phyloP scores from a whole-genome alignment of 768 basidiomycete genomes.

The Phanerochaete carnosa region DNA sequence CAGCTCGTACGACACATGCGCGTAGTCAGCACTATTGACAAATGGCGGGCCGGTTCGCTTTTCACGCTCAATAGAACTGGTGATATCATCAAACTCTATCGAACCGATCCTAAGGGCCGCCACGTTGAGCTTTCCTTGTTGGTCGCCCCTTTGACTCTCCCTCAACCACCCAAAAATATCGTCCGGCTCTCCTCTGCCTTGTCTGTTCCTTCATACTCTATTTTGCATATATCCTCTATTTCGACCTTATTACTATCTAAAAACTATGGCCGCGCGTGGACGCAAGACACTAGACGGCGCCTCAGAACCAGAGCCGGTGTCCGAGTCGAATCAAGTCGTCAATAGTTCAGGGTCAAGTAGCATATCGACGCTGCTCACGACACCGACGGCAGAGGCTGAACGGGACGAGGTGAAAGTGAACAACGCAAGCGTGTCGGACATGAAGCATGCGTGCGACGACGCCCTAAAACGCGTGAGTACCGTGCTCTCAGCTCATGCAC shows the following conservation, averaged over 20 bases:
- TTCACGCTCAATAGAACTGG: not conserved
- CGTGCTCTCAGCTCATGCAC: not conserved
- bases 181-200: not conserved
- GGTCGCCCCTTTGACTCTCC: not conserved
- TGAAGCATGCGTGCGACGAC: slow-evolving; percentile 71
- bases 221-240: not conserved
- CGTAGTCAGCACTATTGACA: slow-evolving; percentile 2
- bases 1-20: slow-evolving; percentile 4
- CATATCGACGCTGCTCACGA: slow-evolving; percentile 16
- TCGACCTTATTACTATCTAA: not conserved
- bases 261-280: slow-evolving; percentile 14
- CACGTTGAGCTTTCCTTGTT: slow-evolving; percentile 4
- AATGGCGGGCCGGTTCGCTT: not conserved
- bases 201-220: not conserved
- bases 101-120: slow-evolving; percentile 2
- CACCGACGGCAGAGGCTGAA: slow-evolving; percentile 19
- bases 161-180: not conserved
- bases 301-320: slow-evolving; percentile 4
- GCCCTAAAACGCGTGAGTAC: slow-evolving; percentile 77
- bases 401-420: slow-evolving; percentile 46
- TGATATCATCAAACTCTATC: not conserved
- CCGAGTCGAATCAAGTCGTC: not conserved
- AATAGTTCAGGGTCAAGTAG: slow-evolving; percentile 10
- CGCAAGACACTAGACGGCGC: slow-evolving; percentile 17
- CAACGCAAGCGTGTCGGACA: slow-evolving; percentile 45